Percentiles rank a stretch among this genome's conserved stretches.
phyloP scores from a whole-genome alignment of 2,329 filamentous ascomycete species.

The Phialemonium atrogriseum region DNA sequence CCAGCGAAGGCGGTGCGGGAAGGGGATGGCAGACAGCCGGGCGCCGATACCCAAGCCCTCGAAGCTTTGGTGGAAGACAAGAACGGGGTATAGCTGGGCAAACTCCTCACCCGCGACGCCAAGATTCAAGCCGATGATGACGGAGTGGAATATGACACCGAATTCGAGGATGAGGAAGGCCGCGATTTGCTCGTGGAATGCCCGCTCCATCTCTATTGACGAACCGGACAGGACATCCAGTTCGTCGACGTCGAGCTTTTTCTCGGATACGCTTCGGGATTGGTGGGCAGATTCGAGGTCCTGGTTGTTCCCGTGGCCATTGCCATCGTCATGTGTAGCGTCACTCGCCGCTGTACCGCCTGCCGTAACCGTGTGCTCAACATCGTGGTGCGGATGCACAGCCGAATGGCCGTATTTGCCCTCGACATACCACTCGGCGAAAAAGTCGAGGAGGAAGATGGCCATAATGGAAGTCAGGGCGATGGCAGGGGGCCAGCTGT shows the following conservation, averaged over 20 bases:
- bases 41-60: conserved; percentile 56
- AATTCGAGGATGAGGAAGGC: conserved; percentile 45
- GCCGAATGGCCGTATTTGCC: conserved; percentile 31
- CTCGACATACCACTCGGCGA: conserved; percentile 40
- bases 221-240: conserved; percentile 12
- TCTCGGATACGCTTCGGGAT: too few species aligned
- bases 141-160: conserved; percentile 55
- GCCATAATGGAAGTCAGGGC: conserved; percentile 36
- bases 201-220: conserved; percentile 16
- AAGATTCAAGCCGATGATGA: conserved; percentile 55
- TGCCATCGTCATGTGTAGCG: neutral
- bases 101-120: conserved; percentile 51
- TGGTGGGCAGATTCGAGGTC: conserved; percentile 18
- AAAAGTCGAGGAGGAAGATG: conserved; percentile 43
- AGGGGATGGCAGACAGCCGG: conserved; percentile 48
- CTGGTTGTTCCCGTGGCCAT: neutral
- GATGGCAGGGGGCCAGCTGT: conserved; percentile 44
- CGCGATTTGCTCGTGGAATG: conserved; percentile 32
- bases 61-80: conserved; percentile 57
- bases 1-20: conserved; percentile 29
- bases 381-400: too few species aligned
- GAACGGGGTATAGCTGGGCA: conserved; percentile 46
- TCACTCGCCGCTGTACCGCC: conserved; percentile 4
- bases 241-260: conserved; percentile 10
- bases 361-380: too few species aligned